Conservation (phyloP, 2,329 filamentous ascomycete species). For the Cadophora sp. region DNA sequence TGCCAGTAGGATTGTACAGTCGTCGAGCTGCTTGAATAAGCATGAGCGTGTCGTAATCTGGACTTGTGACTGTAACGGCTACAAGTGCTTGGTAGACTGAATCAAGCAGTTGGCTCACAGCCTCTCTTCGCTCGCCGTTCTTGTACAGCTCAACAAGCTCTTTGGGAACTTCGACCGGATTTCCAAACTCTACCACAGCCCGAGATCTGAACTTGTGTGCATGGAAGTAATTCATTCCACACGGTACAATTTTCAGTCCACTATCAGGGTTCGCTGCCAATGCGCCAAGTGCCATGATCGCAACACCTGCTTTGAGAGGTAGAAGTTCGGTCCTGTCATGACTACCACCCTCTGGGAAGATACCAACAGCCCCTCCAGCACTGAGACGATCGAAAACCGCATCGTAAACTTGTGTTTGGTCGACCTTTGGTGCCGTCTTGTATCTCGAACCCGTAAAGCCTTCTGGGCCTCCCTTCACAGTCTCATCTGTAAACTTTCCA, state of each 20-base stretch:
- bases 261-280: constrained; percentile 81
- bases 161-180: constrained; percentile 81
- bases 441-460: constrained; percentile 81
- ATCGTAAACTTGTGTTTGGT: constrained; percentile 92
- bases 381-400: constrained; percentile 87
- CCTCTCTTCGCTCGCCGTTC: constrained; percentile 81
- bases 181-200: constrained; percentile 94
- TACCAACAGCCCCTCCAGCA: constrained; percentile 87
- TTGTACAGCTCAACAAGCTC: constrained; percentile 88
- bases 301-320: constrained; percentile 93
- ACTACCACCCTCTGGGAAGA: constrained; percentile 96
- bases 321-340: constrained; percentile 92
- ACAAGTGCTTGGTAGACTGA: constrained; percentile 85
- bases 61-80: constrained; percentile 88
- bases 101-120: constrained; percentile 84
- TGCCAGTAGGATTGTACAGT: constrained; percentile 92
- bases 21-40: constrained; percentile 91
- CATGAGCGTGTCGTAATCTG: constrained; percentile 97
- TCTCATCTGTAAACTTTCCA: constrained; percentile 65
- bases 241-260: constrained; percentile 91
- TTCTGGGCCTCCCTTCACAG: constrained; percentile 54
- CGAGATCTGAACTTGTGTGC: constrained; percentile 97
- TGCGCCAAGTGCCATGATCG: constrained; percentile 95
- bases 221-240: constrained; percentile 99
- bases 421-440: constrained; percentile 90